Conservation (phyloP, 257 asterid genomes). For the Linaria vulgaris region DNA sequence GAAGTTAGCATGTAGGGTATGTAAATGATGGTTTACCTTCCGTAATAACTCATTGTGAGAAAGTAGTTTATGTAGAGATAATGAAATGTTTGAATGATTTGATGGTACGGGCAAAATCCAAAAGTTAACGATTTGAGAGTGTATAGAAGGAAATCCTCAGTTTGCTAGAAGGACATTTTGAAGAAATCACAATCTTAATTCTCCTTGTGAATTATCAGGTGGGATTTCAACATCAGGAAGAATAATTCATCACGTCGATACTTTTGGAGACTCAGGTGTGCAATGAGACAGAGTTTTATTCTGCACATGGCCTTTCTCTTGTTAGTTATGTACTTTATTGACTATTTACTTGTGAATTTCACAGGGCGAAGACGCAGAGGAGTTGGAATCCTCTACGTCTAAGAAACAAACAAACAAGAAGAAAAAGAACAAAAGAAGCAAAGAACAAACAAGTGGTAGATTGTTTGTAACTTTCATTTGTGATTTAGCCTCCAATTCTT, state of each 20-base stretch:
- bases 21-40: no score
- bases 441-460: constrained; percentile 49
- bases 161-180: no score
- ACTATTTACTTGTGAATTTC: constrained; percentile 26
- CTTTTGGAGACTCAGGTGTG: constrained; percentile 78
- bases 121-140: neutral
- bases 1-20: no score
- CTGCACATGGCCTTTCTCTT: constrained; percentile 4
- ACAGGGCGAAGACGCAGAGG: constrained; percentile 50
- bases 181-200: no score
- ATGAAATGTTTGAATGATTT: no score
- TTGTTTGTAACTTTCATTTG: constrained; percentile 12
- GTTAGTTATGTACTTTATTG: no score
- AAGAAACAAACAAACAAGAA: constrained; percentile 52
- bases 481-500: constrained; percentile 8
- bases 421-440: constrained; percentile 45
- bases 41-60: no score
- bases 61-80: no score
- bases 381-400: constrained; percentile 21
- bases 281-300: constrained; percentile 14
- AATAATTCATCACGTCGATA: constrained; percentile 79
- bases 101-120: neutral
- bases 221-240: no score
- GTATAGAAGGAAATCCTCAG: neutral
- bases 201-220: no score